Percentiles rank a stretch among this genome's conserved stretches.
Conservation (phyloP, 345 rosid species). For the Hibiscus trionum region DNA sequence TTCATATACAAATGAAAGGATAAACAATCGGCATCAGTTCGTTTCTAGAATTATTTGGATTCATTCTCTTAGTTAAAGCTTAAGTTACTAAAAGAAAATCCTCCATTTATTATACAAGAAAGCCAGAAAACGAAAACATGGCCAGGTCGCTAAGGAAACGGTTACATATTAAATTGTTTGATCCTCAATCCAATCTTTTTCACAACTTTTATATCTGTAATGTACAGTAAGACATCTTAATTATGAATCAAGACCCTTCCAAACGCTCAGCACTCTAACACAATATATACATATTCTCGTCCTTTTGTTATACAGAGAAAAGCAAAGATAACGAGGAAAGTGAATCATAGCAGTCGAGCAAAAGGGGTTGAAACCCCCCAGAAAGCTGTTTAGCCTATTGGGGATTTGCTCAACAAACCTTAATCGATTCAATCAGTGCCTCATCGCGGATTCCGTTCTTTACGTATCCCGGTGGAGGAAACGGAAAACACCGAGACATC, state of each 20-base stretch:
- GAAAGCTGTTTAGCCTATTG: slow-evolving; percentile 2
- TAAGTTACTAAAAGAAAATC: neutral
- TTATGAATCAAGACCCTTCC: neutral
- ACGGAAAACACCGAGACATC: slow-evolving; percentile 67
- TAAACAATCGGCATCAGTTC: neutral
- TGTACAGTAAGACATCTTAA: neutral
- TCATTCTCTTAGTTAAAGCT: neutral
- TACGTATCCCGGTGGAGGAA: slow-evolving; percentile 38
- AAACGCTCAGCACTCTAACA: neutral
- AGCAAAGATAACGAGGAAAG: neutral
- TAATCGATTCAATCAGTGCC: slow-evolving; percentile 38
- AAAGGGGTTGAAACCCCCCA: neutral
- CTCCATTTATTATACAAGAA: neutral
- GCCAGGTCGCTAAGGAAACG: neutral
- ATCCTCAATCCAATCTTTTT: neutral
- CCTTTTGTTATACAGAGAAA: neutral
- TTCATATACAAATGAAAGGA: neutral
- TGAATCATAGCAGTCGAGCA: slow-evolving; percentile 8
- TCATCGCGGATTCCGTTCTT: slow-evolving; percentile 23
- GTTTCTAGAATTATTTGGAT: neutral
- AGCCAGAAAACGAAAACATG: neutral
- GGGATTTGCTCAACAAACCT: slow-evolving; percentile 59
- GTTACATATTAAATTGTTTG: neutral
- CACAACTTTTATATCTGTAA: neutral
- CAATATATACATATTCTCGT: neutral